A percentile compares a stretch with the other conserved stretches of the same genome.
Evolutionary conservation across 345 rosid genomes (phyloP).

Genomic region (Eucalyptus cloeziana): DNA sequence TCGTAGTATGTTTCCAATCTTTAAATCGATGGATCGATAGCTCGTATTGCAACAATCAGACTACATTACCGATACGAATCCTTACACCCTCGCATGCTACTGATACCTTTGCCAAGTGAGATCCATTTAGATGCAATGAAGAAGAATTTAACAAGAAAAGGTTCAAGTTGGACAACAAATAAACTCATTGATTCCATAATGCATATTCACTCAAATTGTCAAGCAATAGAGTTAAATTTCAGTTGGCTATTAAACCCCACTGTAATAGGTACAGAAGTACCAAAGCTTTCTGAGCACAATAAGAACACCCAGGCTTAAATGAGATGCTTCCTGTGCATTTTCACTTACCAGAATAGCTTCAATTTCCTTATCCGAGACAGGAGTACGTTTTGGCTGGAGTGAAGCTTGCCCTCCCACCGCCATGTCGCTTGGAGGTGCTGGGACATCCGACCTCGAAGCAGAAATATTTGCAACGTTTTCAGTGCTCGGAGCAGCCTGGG

Average conservation of each 20-base stretch:
- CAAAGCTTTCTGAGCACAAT: not conserved
- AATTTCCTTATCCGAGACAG: slow-evolving; percentile 57
- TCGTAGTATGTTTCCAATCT: not conserved
- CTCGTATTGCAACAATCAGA: not conserved
- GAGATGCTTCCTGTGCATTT: not conserved
- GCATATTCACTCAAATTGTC: not conserved
- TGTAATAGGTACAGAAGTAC: not conserved
- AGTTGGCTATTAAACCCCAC: not conserved
- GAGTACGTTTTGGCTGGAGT: slow-evolving; percentile 76
- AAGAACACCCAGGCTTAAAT: not conserved
- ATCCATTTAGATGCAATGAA: not conserved
- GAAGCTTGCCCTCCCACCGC: slow-evolving; percentile 74
- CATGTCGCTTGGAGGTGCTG: slow-evolving; percentile 35
- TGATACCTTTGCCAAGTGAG: not conserved
- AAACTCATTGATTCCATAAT: not conserved
- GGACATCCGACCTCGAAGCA: slow-evolving; percentile 42
- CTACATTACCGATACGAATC: not conserved
- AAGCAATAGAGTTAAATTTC: not conserved
- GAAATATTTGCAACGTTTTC: not conserved
- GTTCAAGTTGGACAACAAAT: not conserved
- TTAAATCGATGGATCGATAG: not conserved
- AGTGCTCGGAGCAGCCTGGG: slow-evolving; percentile 6
- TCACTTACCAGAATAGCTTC: slow-evolving; percentile 51
- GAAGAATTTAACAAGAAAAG: not conserved
- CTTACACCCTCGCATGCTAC: not conserved